Conservation (phyloP, 108 stramenopile species). For the Cyclotella atomus region DNA sequence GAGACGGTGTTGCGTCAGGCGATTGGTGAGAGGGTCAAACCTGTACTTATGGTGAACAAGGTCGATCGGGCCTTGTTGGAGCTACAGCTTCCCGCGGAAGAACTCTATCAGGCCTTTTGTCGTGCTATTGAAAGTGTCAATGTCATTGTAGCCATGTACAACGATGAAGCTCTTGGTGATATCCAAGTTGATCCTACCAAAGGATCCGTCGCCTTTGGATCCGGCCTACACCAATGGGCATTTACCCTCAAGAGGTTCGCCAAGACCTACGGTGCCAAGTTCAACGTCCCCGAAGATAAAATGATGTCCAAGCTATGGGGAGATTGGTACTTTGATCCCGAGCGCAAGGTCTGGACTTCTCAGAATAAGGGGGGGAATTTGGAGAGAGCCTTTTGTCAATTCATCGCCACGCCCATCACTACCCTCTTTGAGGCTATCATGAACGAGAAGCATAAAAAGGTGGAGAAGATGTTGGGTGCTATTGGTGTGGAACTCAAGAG, state of each 20-base stretch:
- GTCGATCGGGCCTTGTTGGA: conserved; percentile 99
- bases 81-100: conserved; percentile 98
- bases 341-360: conserved; percentile 94
- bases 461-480: conserved; percentile 99
- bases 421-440: conserved; percentile 99
- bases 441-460: conserved; percentile 98
- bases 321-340: conserved; percentile 96
- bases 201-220: conserved; percentile 99
- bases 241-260: conserved; percentile 99
- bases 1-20: conserved; percentile 99
- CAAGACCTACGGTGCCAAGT: conserved; percentile 98
- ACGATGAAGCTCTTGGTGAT: conserved; percentile 96
- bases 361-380: conserved; percentile 88
- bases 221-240: conserved; percentile 99
- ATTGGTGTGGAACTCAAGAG: conserved; percentile 97
- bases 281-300: conserved; percentile 95
- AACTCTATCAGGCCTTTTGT: conserved; percentile 99
- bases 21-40: conserved; percentile 97
- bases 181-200: conserved; percentile 98
- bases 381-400: conserved; percentile 99
- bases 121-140: conserved; percentile 99
- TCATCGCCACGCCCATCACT: conserved; percentile 99
- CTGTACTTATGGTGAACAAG: conserved; percentile 99
- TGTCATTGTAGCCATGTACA: conserved; percentile 99
- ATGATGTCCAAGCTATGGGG: conserved; percentile 99